Conservation (phyloP, 2,329 filamentous ascomycete genomes). For the Penicillium glabrum region DNA sequence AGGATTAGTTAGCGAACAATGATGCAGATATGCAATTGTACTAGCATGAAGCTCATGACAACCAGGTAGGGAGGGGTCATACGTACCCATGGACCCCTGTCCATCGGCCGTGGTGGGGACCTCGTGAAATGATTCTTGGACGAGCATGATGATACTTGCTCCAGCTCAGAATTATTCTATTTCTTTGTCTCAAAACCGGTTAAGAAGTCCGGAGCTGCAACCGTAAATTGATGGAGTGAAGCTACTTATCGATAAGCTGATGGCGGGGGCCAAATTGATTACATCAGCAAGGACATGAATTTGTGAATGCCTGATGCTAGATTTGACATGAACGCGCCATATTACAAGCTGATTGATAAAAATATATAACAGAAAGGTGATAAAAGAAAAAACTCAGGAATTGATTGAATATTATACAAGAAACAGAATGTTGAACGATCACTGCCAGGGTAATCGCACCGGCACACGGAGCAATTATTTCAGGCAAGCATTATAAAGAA, state of each 20-base stretch:
- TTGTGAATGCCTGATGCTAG: not conserved
- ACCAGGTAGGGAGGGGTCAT: not conserved
- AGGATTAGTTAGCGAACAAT: not conserved
- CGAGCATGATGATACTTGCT: slow-evolving; percentile 28
- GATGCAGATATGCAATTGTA: not conserved
- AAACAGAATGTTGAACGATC: slow-evolving; percentile 14
- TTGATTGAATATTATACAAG: slow-evolving; percentile 29
- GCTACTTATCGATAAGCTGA: slow-evolving; percentile 3
- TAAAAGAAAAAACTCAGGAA: slow-evolving; percentile 3
- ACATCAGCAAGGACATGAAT: not conserved
- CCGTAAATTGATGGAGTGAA: not conserved
- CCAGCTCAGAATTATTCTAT: not conserved
- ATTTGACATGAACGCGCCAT: not conserved
- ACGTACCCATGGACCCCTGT: slow-evolving; percentile 39
- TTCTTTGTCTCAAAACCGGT: not conserved
- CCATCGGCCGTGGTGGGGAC: slow-evolving; percentile 40
- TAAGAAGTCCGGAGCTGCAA: not conserved
- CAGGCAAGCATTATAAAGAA: slow-evolving; percentile 19
- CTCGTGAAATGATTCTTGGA: slow-evolving; percentile 38
- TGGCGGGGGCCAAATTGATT: not conserved
- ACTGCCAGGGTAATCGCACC: not conserved
- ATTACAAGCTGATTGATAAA: not conserved
- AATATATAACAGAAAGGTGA: not conserved
- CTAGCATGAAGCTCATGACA: not conserved
- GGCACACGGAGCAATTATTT: not conserved